A percentile compares a stretch with the other conserved stretches of the same genome.
phyloP scores from a whole-genome alignment of 768 basidiomycete species.

The Gymnopilus junonius region DNA sequence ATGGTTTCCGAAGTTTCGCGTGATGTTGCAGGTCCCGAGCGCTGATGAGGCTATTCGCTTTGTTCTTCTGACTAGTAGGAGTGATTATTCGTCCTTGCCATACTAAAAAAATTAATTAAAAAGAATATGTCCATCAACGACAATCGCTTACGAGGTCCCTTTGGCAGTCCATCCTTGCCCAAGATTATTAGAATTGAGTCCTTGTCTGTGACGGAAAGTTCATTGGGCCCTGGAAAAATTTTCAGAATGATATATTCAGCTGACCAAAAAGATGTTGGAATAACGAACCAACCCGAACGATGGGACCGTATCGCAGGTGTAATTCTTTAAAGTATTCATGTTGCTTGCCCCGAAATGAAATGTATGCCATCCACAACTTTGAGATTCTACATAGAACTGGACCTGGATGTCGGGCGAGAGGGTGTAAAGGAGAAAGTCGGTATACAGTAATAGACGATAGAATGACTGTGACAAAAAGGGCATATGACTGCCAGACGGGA shows the following conservation, averaged over 20 bases:
- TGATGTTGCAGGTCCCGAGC: constrained; percentile 37
- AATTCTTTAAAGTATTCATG: constrained; percentile 46
- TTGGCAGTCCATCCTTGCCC: constrained; percentile 41
- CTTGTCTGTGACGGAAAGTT: constrained; percentile 40
- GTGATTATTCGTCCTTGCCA: constrained; percentile 5
- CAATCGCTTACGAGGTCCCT: constrained; percentile 36
- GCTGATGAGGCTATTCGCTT: constrained; percentile 28
- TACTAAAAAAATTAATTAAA: not conserved
- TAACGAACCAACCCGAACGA: constrained; percentile 53
- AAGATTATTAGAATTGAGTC: constrained; percentile 34
- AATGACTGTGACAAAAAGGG: constrained; percentile 15
- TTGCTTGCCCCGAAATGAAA: constrained; percentile 39
- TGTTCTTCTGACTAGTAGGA: not conserved
- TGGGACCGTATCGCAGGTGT: constrained; percentile 55
- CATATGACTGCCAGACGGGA: not conserved
- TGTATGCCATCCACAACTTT: constrained; percentile 37
- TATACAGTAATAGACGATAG: constrained; percentile 33
- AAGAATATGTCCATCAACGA: not conserved
- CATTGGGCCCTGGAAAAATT: constrained; percentile 43
- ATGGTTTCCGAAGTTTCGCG: constrained; percentile 39
- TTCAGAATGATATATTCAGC: not conserved
- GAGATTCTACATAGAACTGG: constrained; percentile 41
- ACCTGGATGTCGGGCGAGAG: constrained; percentile 49
- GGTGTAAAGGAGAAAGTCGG: constrained; percentile 51
- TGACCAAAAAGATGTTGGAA: not conserved